Evolutionary conservation across 345 rosid genomes (phyloP).

Genomic region (Angophora floribunda): DNA sequence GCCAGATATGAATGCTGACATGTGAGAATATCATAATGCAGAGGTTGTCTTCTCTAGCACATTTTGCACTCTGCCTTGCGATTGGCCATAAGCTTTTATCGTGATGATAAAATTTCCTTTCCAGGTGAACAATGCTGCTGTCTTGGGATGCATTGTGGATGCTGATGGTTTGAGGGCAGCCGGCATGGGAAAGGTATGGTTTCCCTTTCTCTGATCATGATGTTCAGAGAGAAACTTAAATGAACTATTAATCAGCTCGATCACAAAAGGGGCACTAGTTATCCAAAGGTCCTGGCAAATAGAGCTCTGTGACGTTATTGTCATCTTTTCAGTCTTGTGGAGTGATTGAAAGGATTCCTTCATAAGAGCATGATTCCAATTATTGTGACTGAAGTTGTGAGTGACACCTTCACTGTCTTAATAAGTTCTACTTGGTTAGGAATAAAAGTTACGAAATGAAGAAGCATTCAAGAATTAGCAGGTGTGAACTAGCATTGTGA

Average conservation of each 20-base stretch:
- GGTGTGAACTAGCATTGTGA: neutral
- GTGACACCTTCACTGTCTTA: neutral
- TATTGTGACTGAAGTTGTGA: neutral
- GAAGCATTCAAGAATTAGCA: neutral
- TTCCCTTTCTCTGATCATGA: neutral
- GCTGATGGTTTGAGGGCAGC: neutral
- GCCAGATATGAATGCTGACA: no score
- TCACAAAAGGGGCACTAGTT: neutral
- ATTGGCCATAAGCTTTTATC: neutral
- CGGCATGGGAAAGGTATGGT: neutral
- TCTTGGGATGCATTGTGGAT: neutral
- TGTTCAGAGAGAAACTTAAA: neutral
- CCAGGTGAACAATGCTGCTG: conserved; percentile 15
- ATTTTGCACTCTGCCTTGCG: neutral
- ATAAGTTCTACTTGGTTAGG: neutral
- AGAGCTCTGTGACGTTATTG: neutral
- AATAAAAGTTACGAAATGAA: neutral
- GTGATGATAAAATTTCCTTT: neutral
- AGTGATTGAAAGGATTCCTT: neutral
- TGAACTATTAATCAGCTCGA: neutral
- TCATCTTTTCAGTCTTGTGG: neutral
- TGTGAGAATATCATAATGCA: no score
- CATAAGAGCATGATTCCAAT: neutral
- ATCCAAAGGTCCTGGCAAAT: neutral
- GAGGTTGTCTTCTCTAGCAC: neutral